Evolutionary conservation across 1,284 basidiomycete species (phyloP).

Genomic region (Stygiomarasmius scandens): DNA sequence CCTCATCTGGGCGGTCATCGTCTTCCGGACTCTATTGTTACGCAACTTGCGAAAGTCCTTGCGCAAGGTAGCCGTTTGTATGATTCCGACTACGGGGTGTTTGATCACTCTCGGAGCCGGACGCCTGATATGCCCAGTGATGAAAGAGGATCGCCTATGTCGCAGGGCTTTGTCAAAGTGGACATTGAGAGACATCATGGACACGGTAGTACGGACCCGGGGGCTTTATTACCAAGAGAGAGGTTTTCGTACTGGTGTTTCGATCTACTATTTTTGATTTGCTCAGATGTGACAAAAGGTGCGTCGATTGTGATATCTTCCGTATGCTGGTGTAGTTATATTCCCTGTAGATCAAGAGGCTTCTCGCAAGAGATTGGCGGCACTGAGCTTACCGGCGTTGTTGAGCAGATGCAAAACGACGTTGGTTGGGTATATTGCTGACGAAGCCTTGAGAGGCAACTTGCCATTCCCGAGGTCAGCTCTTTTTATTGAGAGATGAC

Average conservation of each 20-base stretch:
- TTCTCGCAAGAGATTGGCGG: constrained; percentile 67
- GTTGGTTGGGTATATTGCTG: constrained; percentile 77
- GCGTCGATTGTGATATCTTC: constrained; percentile 18
- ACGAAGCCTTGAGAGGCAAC: constrained; percentile 79
- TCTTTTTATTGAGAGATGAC: constrained; percentile 1
- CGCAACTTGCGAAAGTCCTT: constrained; percentile 72
- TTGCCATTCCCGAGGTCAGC: constrained; percentile 82
- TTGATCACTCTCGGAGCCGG: constrained; percentile 25
- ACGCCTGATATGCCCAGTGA: neutral
- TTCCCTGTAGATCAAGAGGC: constrained; percentile 54
- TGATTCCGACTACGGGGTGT: constrained; percentile 38
- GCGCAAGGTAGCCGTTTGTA: constrained; percentile 79
- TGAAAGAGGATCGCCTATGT: neutral
- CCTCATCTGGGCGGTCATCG: constrained; percentile 72
- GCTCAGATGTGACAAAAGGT: constrained; percentile 68
- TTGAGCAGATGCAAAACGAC: constrained; percentile 73
- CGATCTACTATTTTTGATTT: constrained; percentile 83
- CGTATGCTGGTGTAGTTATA: constrained; percentile 2
- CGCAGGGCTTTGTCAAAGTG: constrained; percentile 23
- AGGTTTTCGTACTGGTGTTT: constrained; percentile 94
- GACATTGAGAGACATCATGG: constrained; percentile 35
- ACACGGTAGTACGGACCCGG: constrained; percentile 64
- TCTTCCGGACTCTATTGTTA: constrained; percentile 76
- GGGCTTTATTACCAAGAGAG: constrained; percentile 69
- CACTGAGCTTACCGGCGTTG: constrained; percentile 69